Base-by-base conservation (phyloP, 306 rosid species). In the Begonia peltatifolia region DNA sequence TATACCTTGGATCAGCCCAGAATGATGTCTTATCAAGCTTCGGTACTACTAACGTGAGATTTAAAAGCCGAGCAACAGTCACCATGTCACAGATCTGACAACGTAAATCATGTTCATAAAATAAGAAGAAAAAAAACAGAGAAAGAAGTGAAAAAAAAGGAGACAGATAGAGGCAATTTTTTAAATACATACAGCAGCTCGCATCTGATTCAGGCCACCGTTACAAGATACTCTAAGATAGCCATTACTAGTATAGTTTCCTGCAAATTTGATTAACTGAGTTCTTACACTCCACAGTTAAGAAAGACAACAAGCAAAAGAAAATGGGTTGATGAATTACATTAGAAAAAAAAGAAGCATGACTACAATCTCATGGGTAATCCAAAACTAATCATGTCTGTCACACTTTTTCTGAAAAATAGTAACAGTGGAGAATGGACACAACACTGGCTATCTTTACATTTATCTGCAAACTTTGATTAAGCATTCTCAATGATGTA, bases 141-240 rank as follows among this genome's bases (percentile, higher is more conserved):
- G 35, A 20, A 16, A 11, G 14, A 60, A 38, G 18, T 35, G 6
- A 25, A 59, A 57, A 47, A 47, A 2, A 14, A 30, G 25, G 69
- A 63, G 54, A 53, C 11, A 65, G 49, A 54, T 16, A 52, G 12
- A 11, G 35, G 57, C 41, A 51, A 60, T 47, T 16, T 10, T 50
- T 41, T 2, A 42, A 51, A 70, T 59, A 78, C 99, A 55, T 66
- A 92, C 99, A 78, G 99, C 99, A 35, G 96, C 92, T 51, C 99
- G 99, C 99, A 92, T 92, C 77, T 92, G 99, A 77, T 92, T 92
- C 80, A 92, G 76, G 54, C 99, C 99, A 46, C 99, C 99, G 61
- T 92, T 92, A 80, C 99, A 92, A 55, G 99, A 83, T 55, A 86
- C 94, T 64, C 88, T 82, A 49, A 92, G 95, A 81, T 86, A 81